Base-by-base conservation (phyloP, 371 early-diverging fungal genomes). In the Blakeslea trispora region DNA sequence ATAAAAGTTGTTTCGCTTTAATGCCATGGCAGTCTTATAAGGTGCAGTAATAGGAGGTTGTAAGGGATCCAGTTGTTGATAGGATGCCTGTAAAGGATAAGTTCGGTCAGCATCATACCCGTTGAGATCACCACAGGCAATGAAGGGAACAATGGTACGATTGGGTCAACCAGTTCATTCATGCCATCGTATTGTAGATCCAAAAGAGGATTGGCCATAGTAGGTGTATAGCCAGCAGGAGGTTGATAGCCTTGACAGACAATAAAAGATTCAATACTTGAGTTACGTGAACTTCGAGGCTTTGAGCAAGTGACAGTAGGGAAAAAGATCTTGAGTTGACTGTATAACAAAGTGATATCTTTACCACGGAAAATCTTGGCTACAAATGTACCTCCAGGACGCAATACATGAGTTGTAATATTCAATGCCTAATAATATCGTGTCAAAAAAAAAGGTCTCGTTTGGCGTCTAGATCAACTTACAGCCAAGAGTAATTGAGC, bases 341-440 rank as follows among this genome's bases (percentile, higher is more conserved):
- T 83, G 61, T 93, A 89, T 17, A 99, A 74, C 52, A 95, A 71
- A 7, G 92, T 87, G 22, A 95, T 89, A 62, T 97, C 97, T 63
- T 91, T 88, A 40, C 97, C 97, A 55, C 97, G 85, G 68, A 97
- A 99, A 52, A 97, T 98, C 71, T 99, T 98, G 37, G 96, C 96
- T 19, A 96, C 91, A 86, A 98, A 99, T 0, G 91, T 87, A 54
- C 96, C 95, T 10, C 96, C 96, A 0, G 81, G 85, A 24, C 88
- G 82, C 50, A 95, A 81, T 14, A 98, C 91, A 60, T 93, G 91
- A 6, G 92, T 89, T 18, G 98, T 93, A 69, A 99, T 96, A 66
- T 94, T 93, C 56, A 99, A 83, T 7, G 99, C 96, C 82, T 86
- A n/a, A n/a, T n/a, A n/a, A n/a, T n/a, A 66, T 5, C 14, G 11